Evolutionary conservation across 2,329 filamentous ascomycete species (phyloP).

Genomic region (Colletotrichum coccodes): DNA sequence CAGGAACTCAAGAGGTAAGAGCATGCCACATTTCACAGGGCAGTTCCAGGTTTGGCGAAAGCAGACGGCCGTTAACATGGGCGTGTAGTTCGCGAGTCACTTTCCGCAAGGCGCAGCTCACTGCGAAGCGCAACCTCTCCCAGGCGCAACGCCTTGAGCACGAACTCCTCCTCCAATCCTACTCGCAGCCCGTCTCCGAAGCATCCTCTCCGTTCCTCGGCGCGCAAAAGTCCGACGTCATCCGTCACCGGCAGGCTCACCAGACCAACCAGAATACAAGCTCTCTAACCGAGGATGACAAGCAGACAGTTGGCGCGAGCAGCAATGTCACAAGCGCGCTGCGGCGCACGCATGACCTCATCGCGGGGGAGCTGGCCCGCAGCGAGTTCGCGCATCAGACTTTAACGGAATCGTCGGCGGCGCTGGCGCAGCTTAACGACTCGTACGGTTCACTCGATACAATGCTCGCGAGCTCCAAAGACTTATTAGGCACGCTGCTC

Average conservation of each 20-base stretch:
- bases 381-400: constrained; percentile 93
- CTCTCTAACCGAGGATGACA: constrained; percentile 70
- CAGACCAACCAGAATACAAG: constrained; percentile 41
- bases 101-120: constrained; percentile 85
- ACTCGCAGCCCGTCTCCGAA: constrained; percentile 56
- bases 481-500: constrained; percentile 81
- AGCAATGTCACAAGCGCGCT: constrained; percentile 87
- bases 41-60: constrained; percentile 5
- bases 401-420: constrained; percentile 83
- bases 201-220: constrained; percentile 42
- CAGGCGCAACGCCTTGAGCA: constrained; percentile 80
- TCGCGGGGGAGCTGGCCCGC: constrained; percentile 84
- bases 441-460: constrained; percentile 83
- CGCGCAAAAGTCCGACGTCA: constrained; percentile 36
- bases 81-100: constrained; percentile 63
- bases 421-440: constrained; percentile 82
- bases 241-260: constrained; percentile 41
- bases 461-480: constrained; percentile 78
- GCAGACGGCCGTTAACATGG: constrained; percentile 31
- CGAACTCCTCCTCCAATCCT: constrained; percentile 76
- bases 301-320: constrained; percentile 79
- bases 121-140: constrained; percentile 80
- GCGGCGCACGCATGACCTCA: constrained; percentile 85
- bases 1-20: constrained; percentile 77
- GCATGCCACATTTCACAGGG: not conserved